Evolutionary conservation across 2,329 filamentous ascomycete species (phyloP).

Genomic region (Eurotiales sp.): DNA sequence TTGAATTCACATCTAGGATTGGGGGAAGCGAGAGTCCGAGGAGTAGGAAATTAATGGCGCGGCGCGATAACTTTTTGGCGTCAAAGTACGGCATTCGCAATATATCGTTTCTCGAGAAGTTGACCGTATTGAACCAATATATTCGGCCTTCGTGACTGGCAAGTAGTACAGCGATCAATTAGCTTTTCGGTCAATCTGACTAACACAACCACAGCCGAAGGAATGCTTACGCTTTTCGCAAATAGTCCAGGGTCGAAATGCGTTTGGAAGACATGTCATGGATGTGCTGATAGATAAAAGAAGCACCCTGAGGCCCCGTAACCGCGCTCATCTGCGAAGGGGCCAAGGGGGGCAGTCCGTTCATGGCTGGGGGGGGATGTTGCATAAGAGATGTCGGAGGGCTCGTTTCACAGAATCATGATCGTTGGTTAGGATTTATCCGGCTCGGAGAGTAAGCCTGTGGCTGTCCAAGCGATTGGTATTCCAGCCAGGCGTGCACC

Average conservation of each 20-base stretch:
- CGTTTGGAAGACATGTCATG: conserved; percentile 86
- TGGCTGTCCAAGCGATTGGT: no score
- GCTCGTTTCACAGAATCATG: background rate
- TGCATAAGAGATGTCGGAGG: background rate
- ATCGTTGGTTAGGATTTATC: background rate
- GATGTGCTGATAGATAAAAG: conserved; percentile 62
- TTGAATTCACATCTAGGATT: conserved; percentile 78
- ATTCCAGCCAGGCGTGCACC: no score
- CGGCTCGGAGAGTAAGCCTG: no score
- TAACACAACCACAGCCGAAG: background rate
- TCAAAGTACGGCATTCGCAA: conserved; percentile 82
- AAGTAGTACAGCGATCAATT: conserved; percentile 3
- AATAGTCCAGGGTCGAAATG: conserved; percentile 88
- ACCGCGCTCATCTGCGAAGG: conserved; percentile 29
- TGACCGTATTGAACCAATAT: conserved; percentile 97
- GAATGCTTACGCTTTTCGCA: conserved; percentile 76
- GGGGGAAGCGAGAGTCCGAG: conserved; percentile 87
- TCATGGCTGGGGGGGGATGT: conserved; percentile 7
- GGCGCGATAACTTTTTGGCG: conserved; percentile 74
- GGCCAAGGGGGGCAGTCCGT: conserved; percentile 25
- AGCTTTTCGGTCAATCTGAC: background rate
- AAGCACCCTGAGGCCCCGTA: conserved; percentile 45
- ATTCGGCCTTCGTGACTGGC: conserved; percentile 83
- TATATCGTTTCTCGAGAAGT: conserved; percentile 81
- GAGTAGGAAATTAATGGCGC: conserved; percentile 89